A percentile compares a stretch with the other conserved stretches of the same genome.
Evolutionary conservation across 768 basidiomycete genomes (phyloP).

Genomic region (Tricholoma flavovirens): DNA sequence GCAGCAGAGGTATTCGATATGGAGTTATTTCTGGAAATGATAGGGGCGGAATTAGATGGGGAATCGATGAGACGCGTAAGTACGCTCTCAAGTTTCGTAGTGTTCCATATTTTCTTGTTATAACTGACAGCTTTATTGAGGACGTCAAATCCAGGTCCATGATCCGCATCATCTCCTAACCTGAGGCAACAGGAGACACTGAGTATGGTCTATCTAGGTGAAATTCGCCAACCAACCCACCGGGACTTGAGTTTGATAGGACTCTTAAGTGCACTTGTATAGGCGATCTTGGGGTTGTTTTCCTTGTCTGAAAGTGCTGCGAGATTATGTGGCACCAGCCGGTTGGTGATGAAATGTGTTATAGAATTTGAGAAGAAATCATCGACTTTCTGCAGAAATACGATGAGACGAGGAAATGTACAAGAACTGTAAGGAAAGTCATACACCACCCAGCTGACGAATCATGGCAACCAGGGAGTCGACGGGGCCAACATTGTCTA

Average conservation of each 20-base stretch:
- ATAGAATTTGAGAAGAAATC: constrained; percentile 84
- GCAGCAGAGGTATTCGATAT: constrained; percentile 20
- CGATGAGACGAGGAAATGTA: constrained; percentile 1
- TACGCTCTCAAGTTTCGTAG: constrained; percentile 65
- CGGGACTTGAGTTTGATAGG: constrained; percentile 57
- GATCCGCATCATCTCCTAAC: constrained; percentile 8
- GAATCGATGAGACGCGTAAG: constrained; percentile 56
- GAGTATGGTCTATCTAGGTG: background rate
- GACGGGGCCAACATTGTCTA: background rate
- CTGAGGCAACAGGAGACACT: constrained; percentile 1
- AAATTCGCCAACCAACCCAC: constrained; percentile 31
- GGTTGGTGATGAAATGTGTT: constrained; percentile 83
- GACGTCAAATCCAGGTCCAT: constrained; percentile 34
- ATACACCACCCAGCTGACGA: constrained; percentile 68
- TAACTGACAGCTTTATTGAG: constrained; percentile 62
- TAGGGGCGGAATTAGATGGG: constrained; percentile 23
- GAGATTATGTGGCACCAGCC: constrained; percentile 30
- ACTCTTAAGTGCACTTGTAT: constrained; percentile 43
- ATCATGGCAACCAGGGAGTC: constrained; percentile 33
- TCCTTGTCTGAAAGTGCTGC: constrained; percentile 51
- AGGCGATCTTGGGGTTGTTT: constrained; percentile 40
- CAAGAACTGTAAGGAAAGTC: constrained; percentile 19
- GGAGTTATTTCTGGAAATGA: background rate
- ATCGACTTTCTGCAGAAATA: constrained; percentile 58
- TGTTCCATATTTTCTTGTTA: constrained; percentile 84